These are phyloP conservation scores for Typha latifolia DNA, from an alignment of 176 grass and related monocot species.

Conservation along the genomic window DNA sequence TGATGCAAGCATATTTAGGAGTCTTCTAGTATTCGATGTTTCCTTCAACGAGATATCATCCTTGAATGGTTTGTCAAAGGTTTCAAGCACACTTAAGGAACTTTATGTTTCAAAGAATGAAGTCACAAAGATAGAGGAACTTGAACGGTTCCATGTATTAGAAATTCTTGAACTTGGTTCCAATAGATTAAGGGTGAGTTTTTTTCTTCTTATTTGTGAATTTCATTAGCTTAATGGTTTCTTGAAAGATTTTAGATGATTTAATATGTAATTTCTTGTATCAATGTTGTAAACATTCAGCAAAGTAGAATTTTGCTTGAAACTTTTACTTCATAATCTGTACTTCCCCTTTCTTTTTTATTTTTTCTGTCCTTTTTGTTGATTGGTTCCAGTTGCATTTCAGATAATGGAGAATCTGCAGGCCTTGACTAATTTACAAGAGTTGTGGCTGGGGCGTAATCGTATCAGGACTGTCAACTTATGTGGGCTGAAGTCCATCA, in stretches of 20 bases:
- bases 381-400: conserved; percentile 9
- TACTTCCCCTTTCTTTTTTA: not conserved
- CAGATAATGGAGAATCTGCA: conserved; percentile 91
- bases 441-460: conserved; percentile 90
- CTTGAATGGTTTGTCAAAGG: conserved; percentile 61
- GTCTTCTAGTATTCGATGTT: conserved; percentile 85
- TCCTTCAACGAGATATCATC: conserved; percentile 96
- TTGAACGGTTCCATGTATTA: conserved; percentile 64
- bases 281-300: not conserved
- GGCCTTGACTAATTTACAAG: conserved; percentile 65
- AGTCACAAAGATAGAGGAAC: conserved; percentile 77
- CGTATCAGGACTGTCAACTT: conserved; percentile 68
- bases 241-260: not conserved
- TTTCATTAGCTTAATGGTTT: not conserved
- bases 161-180: conserved; percentile 98
- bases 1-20: conserved; percentile 73
- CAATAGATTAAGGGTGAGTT: conserved; percentile 78
- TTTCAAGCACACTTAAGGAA: conserved; percentile 66
- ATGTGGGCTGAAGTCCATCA: conserved; percentile 78
- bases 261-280: not conserved
- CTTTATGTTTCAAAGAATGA: conserved; percentile 98
- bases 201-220: not conserved
- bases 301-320: not conserved
- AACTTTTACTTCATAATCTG: not conserved
- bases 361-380: conserved; percentile 5